phyloP scores from a whole-genome alignment of 305 asterid species.

The Fraxinus angustifolia region DNA sequence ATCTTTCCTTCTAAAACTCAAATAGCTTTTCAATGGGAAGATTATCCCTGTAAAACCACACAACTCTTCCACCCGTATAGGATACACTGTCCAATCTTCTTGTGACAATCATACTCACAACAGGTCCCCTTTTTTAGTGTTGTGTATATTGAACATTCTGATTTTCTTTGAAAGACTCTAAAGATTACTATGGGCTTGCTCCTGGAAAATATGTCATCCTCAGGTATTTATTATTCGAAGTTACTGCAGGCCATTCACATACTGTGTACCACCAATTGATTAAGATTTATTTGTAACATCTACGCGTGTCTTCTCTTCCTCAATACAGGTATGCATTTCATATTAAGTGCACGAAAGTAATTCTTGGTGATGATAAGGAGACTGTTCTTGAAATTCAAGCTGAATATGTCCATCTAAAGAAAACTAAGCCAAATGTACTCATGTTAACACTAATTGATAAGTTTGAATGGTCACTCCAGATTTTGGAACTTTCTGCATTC shows the following conservation, averaged over 20 bases:
- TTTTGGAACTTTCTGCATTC: neutral
- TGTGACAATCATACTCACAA: neutral
- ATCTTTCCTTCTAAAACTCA: no score
- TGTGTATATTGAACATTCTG: constrained; percentile 73
- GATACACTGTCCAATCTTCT: no score
- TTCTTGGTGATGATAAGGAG: constrained; percentile 53
- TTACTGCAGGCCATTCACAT: neutral
- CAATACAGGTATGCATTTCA: constrained; percentile 82
- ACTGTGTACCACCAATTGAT: neutral
- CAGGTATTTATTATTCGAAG: constrained; percentile 40
- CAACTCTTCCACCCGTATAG: no score
- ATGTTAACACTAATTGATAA: constrained; percentile 1
- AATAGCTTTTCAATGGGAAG: no score
- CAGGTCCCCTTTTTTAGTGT: constrained; percentile 90
- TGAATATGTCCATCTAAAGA: constrained; percentile 72
- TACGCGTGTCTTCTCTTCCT: neutral
- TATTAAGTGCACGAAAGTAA: constrained; percentile 75
- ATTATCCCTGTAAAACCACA: no score
- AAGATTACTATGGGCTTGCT: constrained; percentile 95
- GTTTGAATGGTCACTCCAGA: neutral
- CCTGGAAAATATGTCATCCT: constrained; percentile 88
- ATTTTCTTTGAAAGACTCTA: constrained; percentile 88
- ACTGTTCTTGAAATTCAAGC: constrained; percentile 69
- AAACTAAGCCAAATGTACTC: constrained; percentile 75
- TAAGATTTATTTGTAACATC: constrained; percentile 11